phyloP scores from a whole-genome alignment of 805 yeast species.

The Saccharomyces kudriavzevii region DNA sequence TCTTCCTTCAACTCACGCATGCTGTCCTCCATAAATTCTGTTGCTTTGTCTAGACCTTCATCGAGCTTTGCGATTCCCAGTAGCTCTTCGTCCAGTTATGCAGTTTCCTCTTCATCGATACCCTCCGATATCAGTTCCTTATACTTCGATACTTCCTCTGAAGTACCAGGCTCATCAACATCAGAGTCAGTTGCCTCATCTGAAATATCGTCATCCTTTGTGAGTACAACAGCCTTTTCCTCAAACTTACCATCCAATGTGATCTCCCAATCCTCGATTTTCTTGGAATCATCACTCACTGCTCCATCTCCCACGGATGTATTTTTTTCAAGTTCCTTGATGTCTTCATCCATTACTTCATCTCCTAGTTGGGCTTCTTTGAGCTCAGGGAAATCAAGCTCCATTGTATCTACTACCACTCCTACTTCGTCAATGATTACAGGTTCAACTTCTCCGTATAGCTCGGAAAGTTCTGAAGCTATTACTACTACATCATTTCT shows the following conservation, averaged over 20 bases:
- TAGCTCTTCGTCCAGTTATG: neutral
- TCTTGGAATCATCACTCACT: neutral
- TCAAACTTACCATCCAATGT: neutral
- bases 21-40: neutral
- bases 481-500: neutral
- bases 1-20: neutral
- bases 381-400: neutral
- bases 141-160: neutral
- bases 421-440: neutral
- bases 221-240: no score
- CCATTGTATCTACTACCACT: neutral
- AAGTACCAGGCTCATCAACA: neutral
- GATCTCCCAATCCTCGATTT: neutral
- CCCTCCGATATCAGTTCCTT: neutral
- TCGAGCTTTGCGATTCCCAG: neutral
- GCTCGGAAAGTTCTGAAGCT: neutral
- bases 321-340: neutral
- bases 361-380: neutral
- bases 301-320: neutral
- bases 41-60: neutral
- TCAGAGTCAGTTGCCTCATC: neutral
- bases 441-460: neutral
- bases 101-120: neutral
- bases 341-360: neutral
- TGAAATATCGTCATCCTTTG: neutral